These are phyloP conservation scores for Dichotomopilus funicola DNA, from an alignment of 2,329 filamentous ascomycete species.

Conservation along the genomic window DNA sequence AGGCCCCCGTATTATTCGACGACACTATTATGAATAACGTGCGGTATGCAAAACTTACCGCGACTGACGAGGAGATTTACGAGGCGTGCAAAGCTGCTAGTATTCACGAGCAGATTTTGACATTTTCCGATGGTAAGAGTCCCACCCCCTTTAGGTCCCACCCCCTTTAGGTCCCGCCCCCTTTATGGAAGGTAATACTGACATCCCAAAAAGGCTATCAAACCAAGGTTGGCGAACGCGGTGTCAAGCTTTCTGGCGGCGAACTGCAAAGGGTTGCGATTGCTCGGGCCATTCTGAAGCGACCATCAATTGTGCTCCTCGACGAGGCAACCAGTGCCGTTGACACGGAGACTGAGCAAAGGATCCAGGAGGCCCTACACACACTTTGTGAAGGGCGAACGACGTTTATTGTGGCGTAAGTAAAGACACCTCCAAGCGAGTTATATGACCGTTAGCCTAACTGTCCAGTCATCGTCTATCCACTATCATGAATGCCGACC, in stretches of 20 bases:
- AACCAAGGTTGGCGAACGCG: constrained; percentile 45
- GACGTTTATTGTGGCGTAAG: constrained; percentile 60
- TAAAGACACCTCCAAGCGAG: constrained; percentile 7
- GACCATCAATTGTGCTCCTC: constrained; percentile 67
- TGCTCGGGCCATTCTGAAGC: constrained; percentile 65
- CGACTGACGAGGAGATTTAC: constrained; percentile 49
- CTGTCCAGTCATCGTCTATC: constrained; percentile 55
- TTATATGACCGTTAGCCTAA: not conserved
- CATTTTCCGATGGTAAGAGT: constrained; percentile 42
- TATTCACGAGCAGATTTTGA: constrained; percentile 52
- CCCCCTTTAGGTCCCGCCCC: not conserved
- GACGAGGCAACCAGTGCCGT: constrained; percentile 77
- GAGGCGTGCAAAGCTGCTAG: constrained; percentile 49
- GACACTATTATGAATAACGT: constrained; percentile 55
- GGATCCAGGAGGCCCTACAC: constrained; percentile 57
- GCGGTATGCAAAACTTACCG: constrained; percentile 48
- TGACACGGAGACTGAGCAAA: constrained; percentile 61
- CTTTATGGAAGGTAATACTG: constrained; percentile 2
- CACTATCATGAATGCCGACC: constrained; percentile 63
- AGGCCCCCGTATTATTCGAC: constrained; percentile 50
- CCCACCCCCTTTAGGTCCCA: not conserved
- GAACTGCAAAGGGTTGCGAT: constrained; percentile 63
- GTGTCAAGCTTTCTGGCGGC: constrained; percentile 57
- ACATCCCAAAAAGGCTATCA: constrained; percentile 35
- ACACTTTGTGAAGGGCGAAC: constrained; percentile 55